Conservation (phyloP, 495 filamentous ascomycete species). For the Hypoxylon rickii region DNA sequence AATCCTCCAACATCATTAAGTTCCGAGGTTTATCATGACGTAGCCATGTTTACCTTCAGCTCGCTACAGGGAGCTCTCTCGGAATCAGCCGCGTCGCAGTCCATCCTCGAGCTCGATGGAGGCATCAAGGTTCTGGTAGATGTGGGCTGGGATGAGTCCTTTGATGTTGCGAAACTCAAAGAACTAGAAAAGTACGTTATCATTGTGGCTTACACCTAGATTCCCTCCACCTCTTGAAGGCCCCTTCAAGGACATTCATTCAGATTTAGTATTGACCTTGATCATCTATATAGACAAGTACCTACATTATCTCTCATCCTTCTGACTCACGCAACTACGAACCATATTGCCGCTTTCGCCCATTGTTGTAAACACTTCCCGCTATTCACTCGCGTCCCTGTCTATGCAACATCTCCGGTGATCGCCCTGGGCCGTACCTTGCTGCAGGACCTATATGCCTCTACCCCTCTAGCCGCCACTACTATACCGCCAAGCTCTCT, state of each 20-base stretch:
- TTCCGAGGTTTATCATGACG: constrained; percentile 16
- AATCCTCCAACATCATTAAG: too few relatives aligned
- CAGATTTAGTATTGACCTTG: constrained; percentile 13
- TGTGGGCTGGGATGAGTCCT: constrained; percentile 93
- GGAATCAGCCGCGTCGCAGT: constrained; percentile 84
- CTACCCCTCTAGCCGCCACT: constrained; percentile 82
- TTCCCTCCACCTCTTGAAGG: too few relatives aligned
- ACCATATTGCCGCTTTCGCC: constrained; percentile 90
- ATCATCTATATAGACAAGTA: constrained; percentile 67
- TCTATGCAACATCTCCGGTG: constrained; percentile 93
- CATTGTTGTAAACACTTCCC: constrained; percentile 98
- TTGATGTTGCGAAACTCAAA: constrained; percentile 77
- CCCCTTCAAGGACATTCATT: background rate
- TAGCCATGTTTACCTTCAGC: constrained; percentile 91
- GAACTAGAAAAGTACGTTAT: constrained; percentile 84
- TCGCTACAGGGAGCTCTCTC: constrained; percentile 90
- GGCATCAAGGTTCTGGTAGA: constrained; percentile 94
- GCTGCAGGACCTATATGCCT: constrained; percentile 89
- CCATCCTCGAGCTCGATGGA: constrained; percentile 92
- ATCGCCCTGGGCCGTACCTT: constrained; percentile 90
- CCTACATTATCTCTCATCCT: constrained; percentile 92
- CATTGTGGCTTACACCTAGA: too few relatives aligned
- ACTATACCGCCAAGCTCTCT: constrained; percentile 72
- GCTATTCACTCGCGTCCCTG: constrained; percentile 87
- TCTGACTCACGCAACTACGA: constrained; percentile 87